Conservation (phyloP, 2,329 filamentous ascomycete species). For the Arthrobotrys sinensis region DNA sequence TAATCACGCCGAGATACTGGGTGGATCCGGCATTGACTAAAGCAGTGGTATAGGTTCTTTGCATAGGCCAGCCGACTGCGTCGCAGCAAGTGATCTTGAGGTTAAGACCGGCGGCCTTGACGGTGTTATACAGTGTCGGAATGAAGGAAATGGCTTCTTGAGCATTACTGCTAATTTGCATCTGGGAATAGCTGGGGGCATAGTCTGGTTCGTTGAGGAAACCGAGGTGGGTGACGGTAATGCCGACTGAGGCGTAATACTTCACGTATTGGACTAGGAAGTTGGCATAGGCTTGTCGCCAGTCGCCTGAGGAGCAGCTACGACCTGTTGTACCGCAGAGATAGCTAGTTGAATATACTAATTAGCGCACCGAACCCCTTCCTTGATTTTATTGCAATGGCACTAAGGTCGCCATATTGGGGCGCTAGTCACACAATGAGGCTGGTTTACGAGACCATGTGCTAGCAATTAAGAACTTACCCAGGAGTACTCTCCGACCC, state of each 20-base stretch:
- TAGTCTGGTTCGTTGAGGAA: constrained; percentile 71
- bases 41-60: constrained; percentile 67
- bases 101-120: constrained; percentile 67
- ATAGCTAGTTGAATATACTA: constrained; percentile 47
- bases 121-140: constrained; percentile 68
- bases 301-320: constrained; percentile 69
- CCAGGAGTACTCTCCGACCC: constrained; percentile 29
- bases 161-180: constrained; percentile 56
- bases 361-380: not conserved
- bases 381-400: no score
- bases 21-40: constrained; percentile 68
- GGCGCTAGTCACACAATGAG: no score
- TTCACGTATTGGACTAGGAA: constrained; percentile 71
- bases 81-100: constrained; percentile 70
- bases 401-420: no score
- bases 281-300: constrained; percentile 71
- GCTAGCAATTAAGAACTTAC: not conserved
- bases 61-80: constrained; percentile 68
- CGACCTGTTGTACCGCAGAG: constrained; percentile 68
- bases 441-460: no score
- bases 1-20: constrained; percentile 68
- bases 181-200: constrained; percentile 64
- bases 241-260: constrained; percentile 69
- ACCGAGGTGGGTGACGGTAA: constrained; percentile 70
- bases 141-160: constrained; percentile 52